Evolutionary conservation across 73 alveolate species (phyloP).

Genomic region (Paramecium biaurelia): DNA sequence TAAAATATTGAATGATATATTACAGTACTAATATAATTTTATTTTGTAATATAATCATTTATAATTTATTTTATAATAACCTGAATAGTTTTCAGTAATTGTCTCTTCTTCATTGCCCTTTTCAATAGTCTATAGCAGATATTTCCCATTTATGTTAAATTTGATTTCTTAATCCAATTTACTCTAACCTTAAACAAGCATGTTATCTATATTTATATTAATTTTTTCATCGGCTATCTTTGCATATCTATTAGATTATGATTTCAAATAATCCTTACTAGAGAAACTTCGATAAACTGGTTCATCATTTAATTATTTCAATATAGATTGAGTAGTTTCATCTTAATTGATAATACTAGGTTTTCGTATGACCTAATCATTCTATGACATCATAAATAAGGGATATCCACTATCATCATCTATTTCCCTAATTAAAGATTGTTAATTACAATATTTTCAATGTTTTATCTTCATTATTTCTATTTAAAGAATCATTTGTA

Average conservation of each 20-base stretch:
- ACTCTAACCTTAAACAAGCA: not conserved
- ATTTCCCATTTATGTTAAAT: not conserved
- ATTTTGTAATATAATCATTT: not conserved
- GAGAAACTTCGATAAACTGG: not conserved
- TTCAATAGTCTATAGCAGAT: not conserved
- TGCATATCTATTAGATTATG: not conserved
- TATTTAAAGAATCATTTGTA: not conserved
- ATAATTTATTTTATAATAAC: not conserved
- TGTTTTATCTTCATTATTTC: not conserved
- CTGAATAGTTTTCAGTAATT: not conserved
- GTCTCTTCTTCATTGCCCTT: not conserved
- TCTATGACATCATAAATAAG: not conserved
- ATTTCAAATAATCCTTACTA: not conserved
- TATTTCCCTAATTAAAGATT: not conserved
- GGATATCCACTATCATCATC: not conserved
- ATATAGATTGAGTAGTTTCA: not conserved
- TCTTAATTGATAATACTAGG: not conserved
- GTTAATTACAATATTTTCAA: not conserved
- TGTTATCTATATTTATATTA: not conserved
- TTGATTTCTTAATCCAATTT: not conserved
- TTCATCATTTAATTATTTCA: not conserved
- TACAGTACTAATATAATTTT: too few relatives aligned
- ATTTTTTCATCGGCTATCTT: not conserved
- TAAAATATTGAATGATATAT: too few relatives aligned
- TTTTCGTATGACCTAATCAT: not conserved